Evolutionary conservation across 2,329 filamentous ascomycete species (phyloP).

Genomic region (Aureobasidium sp.): DNA sequence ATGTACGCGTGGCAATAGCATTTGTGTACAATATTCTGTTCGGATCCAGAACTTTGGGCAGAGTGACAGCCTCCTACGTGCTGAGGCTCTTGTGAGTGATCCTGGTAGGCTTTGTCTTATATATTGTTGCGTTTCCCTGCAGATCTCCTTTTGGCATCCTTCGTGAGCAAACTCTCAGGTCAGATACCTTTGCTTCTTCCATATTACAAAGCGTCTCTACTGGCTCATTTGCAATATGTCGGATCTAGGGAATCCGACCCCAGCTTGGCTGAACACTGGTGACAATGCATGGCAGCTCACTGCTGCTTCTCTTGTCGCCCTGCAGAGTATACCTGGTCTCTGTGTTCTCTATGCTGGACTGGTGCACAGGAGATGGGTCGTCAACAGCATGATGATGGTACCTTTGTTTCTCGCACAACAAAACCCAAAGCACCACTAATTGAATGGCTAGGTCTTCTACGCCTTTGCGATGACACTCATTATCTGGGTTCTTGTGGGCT

Average conservation of each 20-base stretch:
- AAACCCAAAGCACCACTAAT: not conserved
- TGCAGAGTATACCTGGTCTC: constrained; percentile 43
- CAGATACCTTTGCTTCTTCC: not conserved
- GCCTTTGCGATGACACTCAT: constrained; percentile 41
- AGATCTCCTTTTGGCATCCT: not conserved
- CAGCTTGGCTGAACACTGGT: constrained; percentile 27
- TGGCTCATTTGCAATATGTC: not conserved
- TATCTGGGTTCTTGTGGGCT: constrained; percentile 43
- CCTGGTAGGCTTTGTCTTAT: not conserved
- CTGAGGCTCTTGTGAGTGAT: not conserved
- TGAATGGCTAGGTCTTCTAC: constrained; percentile 30
- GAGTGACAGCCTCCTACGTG: not conserved
- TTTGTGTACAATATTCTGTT: not conserved
- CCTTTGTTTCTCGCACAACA: not conserved
- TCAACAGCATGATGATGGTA: constrained; percentile 39
- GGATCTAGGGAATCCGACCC: not conserved
- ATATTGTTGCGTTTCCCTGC: not conserved
- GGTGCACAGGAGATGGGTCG: constrained; percentile 35
- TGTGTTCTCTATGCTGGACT: constrained; percentile 43
- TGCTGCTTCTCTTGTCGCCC: constrained; percentile 40
- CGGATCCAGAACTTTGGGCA: not conserved
- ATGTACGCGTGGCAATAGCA: not conserved
- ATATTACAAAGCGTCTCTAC: not conserved
- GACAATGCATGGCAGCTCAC: constrained; percentile 48
- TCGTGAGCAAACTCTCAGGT: not conserved